These are phyloP conservation scores for Stentor coeruleus DNA, from an alignment of 73 alveolate species.

Conservation along the genomic window DNA sequence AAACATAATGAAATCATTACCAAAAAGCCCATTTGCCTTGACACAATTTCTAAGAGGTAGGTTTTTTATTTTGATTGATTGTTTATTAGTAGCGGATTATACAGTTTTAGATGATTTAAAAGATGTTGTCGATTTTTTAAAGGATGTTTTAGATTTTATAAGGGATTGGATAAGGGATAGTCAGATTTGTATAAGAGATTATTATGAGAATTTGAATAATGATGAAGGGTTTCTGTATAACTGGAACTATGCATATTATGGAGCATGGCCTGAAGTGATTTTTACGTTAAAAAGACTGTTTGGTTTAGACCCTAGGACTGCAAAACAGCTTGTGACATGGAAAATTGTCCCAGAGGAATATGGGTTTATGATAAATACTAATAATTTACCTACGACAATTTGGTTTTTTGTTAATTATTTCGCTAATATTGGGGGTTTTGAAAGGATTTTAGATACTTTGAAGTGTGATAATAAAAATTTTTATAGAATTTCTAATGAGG, in stretches of 20 bases:
- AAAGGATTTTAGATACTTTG: background rate
- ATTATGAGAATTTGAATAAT: conserved; percentile 28
- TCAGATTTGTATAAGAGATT: too few relatives aligned
- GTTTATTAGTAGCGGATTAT: too few relatives aligned
- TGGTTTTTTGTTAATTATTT: conserved; percentile 6
- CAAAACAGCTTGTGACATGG: background rate
- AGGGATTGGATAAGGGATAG: too few relatives aligned
- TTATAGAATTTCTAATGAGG: too few relatives aligned
- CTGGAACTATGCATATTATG: conserved; percentile 40
- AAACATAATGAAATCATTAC: background rate
- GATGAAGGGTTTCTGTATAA: too few relatives aligned
- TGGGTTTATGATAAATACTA: background rate
- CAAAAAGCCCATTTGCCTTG: conserved; percentile 31
- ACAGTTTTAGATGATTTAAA: too few relatives aligned
- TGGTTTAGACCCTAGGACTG: conserved; percentile 33
- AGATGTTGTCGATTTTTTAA: background rate
- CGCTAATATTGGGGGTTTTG: conserved; percentile 6
- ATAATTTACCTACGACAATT: background rate
- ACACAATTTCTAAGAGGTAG: conserved; percentile 60
- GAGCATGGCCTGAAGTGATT: conserved; percentile 39
- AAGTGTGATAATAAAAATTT: too few relatives aligned
- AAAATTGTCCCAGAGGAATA: background rate
- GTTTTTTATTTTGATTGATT: conserved; percentile 52
- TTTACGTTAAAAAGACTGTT: conserved; percentile 32
- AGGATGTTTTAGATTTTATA: conserved; percentile 28